Evolutionary conservation across 2,329 filamentous ascomycete species (phyloP), one percentile per base, ranked within the genome.

Genomic region (Dactylella cylindrospora): DNA sequence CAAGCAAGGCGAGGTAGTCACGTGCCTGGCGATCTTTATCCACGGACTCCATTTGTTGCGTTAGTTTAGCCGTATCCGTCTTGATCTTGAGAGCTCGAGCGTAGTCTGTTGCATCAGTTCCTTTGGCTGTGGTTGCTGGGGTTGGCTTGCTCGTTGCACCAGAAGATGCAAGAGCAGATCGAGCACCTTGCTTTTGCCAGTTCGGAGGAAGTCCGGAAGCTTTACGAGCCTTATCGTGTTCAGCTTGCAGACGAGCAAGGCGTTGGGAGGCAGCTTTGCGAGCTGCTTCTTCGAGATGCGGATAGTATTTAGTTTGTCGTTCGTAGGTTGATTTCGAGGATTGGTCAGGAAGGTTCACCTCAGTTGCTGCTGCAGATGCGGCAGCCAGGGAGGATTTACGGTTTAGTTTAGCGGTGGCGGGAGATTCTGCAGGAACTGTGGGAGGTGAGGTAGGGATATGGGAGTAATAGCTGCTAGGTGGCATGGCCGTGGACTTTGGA

Each of bases 231-330:
- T 38, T 38, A 29, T 64, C 59, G 46, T 64, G 59, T 23, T 64
- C 59, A 12, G 50, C 59, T 28, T 55, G 51, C 9, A 64, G 32
- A 33, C 51, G 51, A 13, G 51, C 44, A 12, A 64, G 35, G 20
- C 59, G 59, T 17, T 64, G 50, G 1, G 59, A 44, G 2, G 59
- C 59, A 40, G 50, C 51, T 38, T 64, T 64, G 1, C 59, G 38
- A 44, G 59, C 59, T 6, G 59, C 59, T 51, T 64, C 59, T 38
- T 64, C 59, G n/a, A 64, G 59, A 23, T 64, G 45, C 19, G 50
- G 59, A 32, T 57, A 64, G 40, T 64, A 64, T 47, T 28, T 57
- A 20, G 44, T 29, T 15, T 32, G 33, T 29, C 59, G 36, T 10
- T n/a, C 25, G 8, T 47, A 43, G 10, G 39, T 44, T 8, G 33